phyloP scores from a whole-genome alignment of 345 rosid species.

The Eutrema heterophyllum region DNA sequence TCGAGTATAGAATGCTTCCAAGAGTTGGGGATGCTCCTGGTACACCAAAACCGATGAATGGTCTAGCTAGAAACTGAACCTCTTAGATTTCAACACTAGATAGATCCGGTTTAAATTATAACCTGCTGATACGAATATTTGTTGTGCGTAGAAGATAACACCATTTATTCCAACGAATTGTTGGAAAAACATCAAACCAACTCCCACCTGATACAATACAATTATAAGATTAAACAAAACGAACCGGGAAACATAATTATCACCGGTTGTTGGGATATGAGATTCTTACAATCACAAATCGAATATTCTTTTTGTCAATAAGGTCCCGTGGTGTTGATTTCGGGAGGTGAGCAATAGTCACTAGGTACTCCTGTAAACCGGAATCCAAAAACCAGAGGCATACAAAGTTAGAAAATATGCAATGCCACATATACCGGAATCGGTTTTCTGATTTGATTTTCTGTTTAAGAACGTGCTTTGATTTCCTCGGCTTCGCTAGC shows the following conservation, averaged over 20 bases:
- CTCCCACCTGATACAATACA: constrained; percentile 36
- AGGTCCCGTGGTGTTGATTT: constrained; percentile 31
- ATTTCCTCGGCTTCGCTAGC: constrained; percentile 41
- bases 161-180: constrained; percentile 48
- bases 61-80: background rate
- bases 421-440: background rate
- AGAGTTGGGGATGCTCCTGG: constrained; percentile 36
- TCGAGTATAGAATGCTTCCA: constrained; percentile 43
- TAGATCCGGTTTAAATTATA: background rate
- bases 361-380: constrained; percentile 36
- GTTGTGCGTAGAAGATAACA: constrained; percentile 40
- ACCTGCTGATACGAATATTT: constrained; percentile 51
- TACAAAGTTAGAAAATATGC: background rate
- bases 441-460: background rate
- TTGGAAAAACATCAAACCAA: constrained; percentile 49
- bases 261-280: background rate
- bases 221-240: background rate
- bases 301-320: constrained; percentile 34
- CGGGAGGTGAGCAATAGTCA: constrained; percentile 35
- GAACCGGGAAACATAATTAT: background rate
- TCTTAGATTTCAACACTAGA: background rate
- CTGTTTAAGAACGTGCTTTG: constrained; percentile 22
- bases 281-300: constrained; percentile 39
- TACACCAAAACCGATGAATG: constrained; percentile 10
- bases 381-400: background rate